Conservation (phyloP, 345 rosid species). For the Salix udensis region DNA sequence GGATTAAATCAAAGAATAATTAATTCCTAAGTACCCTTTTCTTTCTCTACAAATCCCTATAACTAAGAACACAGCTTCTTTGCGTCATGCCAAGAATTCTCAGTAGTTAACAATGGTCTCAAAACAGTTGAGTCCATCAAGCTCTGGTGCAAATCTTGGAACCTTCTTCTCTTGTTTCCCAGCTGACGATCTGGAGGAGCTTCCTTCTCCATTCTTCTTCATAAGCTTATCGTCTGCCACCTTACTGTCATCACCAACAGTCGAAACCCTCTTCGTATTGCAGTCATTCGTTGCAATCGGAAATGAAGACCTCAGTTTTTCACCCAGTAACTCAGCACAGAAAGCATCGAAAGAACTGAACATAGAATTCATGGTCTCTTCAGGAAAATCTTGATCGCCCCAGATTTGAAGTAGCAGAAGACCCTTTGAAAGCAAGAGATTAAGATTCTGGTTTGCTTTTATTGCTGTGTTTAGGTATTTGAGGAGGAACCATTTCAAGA, state of each 20-base stretch:
- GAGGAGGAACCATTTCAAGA: background rate
- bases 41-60: background rate
- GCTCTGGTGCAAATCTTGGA: constrained; percentile 54
- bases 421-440: background rate
- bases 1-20: background rate
- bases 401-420: background rate
- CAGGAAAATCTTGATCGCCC: background rate
- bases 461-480: background rate
- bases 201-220: background rate
- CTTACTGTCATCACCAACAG: background rate
- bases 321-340: constrained; percentile 55
- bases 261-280: background rate
- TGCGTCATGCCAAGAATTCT: background rate
- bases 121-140: constrained; percentile 69
- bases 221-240: background rate
- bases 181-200: background rate
- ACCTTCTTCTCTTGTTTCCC: constrained; percentile 13
- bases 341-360: constrained; percentile 68
- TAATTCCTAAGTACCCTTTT: background rate
- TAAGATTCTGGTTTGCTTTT: background rate
- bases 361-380: constrained; percentile 57
- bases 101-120: constrained; percentile 47
- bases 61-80: background rate
- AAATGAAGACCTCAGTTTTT: constrained; percentile 25
- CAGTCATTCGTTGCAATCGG: background rate